Evolutionary conservation across 2,329 filamentous ascomycete genomes (phyloP).

Genomic region (Ceratocystis alfenasii): DNA sequence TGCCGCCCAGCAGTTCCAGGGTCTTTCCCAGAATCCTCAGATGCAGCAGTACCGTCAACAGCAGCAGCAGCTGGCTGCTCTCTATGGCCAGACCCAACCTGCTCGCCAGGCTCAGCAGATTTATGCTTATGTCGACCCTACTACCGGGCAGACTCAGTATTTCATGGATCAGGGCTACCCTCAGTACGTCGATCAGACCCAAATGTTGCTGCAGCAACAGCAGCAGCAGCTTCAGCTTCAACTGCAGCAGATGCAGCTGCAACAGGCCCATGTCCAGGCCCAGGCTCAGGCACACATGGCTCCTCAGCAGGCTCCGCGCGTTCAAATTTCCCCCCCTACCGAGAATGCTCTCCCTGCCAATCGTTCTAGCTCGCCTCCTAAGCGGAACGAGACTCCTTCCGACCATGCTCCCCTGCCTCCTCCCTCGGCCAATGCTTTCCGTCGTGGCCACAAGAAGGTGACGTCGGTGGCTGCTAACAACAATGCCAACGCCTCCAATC

Average conservation of each 20-base stretch:
- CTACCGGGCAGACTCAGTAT: conserved; percentile 73
- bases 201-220: conserved; percentile 35
- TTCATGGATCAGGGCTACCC: conserved; percentile 55
- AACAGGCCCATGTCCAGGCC: conserved; percentile 30
- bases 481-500: conserved; percentile 39
- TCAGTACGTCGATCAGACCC: conserved; percentile 30
- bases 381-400: conserved; percentile 56
- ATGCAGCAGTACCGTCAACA: conserved; percentile 36
- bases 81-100: conserved; percentile 28
- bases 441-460: conserved; percentile 84
- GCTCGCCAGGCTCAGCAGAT: conserved; percentile 32
- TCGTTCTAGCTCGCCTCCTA: conserved; percentile 56
- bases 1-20: conserved; percentile 71
- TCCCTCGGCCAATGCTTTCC: conserved; percentile 82
- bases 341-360: conserved; percentile 40
- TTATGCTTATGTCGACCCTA: conserved; percentile 69
- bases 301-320: conserved; percentile 41
- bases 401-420: conserved; percentile 63
- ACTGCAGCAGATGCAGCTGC: conserved; percentile 29
- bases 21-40: conserved; percentile 53
- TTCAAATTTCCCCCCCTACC: conserved; percentile 72
- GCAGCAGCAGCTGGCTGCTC: conserved; percentile 34
- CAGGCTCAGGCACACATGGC: conserved; percentile 22
- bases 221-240: conserved; percentile 36
- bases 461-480: conserved; percentile 49